Base-by-base conservation (phyloP, 2,329 filamentous ascomycete species). In the Drechslerella stenobrocha region DNA sequence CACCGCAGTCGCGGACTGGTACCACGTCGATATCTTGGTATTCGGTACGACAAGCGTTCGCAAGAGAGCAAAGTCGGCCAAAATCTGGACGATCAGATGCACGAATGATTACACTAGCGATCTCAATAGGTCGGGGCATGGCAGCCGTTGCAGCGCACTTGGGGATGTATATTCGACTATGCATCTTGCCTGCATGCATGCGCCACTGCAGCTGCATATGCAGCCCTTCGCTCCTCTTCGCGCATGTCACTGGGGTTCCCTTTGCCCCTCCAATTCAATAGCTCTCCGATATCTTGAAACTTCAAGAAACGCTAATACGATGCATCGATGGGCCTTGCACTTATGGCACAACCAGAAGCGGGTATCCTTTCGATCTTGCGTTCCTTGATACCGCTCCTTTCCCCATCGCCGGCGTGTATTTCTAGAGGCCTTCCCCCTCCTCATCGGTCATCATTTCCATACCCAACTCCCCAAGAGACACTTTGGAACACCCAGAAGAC, bases 211-310 rank as follows among this genome's bases (percentile, higher is more conserved):
- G 7, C 4, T 20, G 9, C 15, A 42, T 30, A 44, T 50, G 42
- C 11, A 46, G 35, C 13, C 26, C 22, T 32, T 45, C 52, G 50
- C 52, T 30, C 42, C 32, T n/a, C n/a, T 50, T 59, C 48, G 59
- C 59, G 61, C 61, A 46, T 26, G 48, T 53, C 53, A 50, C 13
- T 55, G 28, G 44, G n/a, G 40, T n/a, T 37, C 28, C 44, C 35
- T 52, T 66, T 59, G 58, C 52, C 42, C 52, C 42, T 5, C 46
- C 5, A 15, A 58, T 58, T 28, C 30, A 58, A 40, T 37, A 34
- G 18, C 37, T 13, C 52, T n/a, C n/a, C n/a, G n/a, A n/a, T n/a
- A n/a, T n/a, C n/a, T 58, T 66, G 61, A 66, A 66, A 66, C 61
- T 30, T 37, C 34, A 45, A 15, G 37, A 47, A 58, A 58, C 61